Percentiles rank a stretch among this genome's conserved stretches.
phyloP scores from a whole-genome alignment of 2,329 filamentous ascomycete genomes.

The Zymoseptoria tritici region DNA sequence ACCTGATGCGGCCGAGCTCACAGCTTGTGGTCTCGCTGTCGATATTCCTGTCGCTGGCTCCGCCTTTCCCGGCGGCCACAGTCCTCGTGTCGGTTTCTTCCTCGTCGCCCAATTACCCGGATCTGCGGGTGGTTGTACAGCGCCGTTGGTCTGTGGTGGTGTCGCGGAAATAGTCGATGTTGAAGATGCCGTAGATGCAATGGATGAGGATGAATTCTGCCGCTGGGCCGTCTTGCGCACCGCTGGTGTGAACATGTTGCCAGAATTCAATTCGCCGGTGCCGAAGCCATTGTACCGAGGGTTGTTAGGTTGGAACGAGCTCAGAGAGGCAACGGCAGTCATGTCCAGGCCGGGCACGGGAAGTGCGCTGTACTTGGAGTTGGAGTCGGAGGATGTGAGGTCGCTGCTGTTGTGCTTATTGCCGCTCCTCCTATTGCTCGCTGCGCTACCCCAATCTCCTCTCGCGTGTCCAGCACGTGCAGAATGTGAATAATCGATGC shows the following conservation, averaged over 20 bases:
- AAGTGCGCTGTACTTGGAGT: conserved; percentile 1
- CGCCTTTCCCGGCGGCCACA: conserved; percentile 60
- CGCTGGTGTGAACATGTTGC: conserved; percentile 66
- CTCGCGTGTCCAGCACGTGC: conserved; percentile 3
- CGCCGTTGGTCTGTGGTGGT: conserved; percentile 55
- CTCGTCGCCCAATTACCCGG: conserved; percentile 36
- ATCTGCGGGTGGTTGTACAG: conserved; percentile 35
- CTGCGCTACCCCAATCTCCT: not conserved
- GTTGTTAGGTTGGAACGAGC: conserved; percentile 52
- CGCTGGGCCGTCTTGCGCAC: conserved; percentile 80
- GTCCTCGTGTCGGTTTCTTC: conserved; percentile 47
- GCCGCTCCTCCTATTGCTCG: not conserved
- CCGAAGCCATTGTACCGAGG: conserved; percentile 48
- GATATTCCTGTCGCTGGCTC: conserved; percentile 58
- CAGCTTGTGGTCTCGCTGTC: conserved; percentile 54
- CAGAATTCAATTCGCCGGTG: conserved; percentile 66
- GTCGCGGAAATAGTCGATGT: conserved; percentile 58
- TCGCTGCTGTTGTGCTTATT: not conserved
- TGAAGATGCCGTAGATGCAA: conserved; percentile 56
- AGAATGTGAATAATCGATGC: not conserved
- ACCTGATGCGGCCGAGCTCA: conserved; percentile 51
- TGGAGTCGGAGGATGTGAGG: conserved; percentile 1
- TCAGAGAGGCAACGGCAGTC: conserved; percentile 47
- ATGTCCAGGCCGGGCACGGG: conserved; percentile 1
- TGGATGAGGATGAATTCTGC: conserved; percentile 83